Evolutionary conservation across 192 early-diverging fungal species (phyloP).

Genomic region (Dispira simplex): DNA sequence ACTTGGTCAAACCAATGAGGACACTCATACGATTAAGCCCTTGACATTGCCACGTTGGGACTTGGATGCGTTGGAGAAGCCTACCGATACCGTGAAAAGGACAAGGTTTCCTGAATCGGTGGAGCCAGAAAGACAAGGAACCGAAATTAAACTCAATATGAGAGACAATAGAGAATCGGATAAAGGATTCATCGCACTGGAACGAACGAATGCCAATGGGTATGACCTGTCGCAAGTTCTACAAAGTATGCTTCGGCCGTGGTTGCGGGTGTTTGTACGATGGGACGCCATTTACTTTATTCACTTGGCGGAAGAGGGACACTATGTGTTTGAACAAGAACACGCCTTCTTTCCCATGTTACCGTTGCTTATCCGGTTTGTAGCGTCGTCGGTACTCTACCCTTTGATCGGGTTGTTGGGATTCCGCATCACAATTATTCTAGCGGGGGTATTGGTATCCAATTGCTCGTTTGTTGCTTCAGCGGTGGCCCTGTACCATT

Average conservation of each 20-base stretch:
- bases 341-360: slow-evolving; percentile 80
- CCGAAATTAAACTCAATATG: too few species aligned
- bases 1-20: too few species aligned
- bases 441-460: slow-evolving; percentile 53
- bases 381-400: slow-evolving; percentile 33
- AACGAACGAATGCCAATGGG: too few species aligned
- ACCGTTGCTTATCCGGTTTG: slow-evolving; percentile 39
- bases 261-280: slow-evolving; percentile 42
- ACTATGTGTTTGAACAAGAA: slow-evolving; percentile 75
- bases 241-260: slow-evolving; percentile 17
- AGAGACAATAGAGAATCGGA: too few species aligned
- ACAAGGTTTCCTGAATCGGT: too few species aligned
- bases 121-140: too few species aligned
- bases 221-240: not conserved
- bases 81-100: too few species aligned
- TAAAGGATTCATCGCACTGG: too few species aligned
- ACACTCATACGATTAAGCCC: too few species aligned
- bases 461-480: slow-evolving; percentile 64
- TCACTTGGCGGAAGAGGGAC: slow-evolving; percentile 49
- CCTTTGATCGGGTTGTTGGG: slow-evolving; percentile 28
- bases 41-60: too few species aligned
- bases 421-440: slow-evolving; percentile 24
- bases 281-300: slow-evolving; percentile 90
- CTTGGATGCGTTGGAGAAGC: too few species aligned
- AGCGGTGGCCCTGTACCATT: slow-evolving; percentile 54